Evolutionary conservation across 352 stramenopile species (phyloP).

Genomic region (Globisporangium emineosum): DNA sequence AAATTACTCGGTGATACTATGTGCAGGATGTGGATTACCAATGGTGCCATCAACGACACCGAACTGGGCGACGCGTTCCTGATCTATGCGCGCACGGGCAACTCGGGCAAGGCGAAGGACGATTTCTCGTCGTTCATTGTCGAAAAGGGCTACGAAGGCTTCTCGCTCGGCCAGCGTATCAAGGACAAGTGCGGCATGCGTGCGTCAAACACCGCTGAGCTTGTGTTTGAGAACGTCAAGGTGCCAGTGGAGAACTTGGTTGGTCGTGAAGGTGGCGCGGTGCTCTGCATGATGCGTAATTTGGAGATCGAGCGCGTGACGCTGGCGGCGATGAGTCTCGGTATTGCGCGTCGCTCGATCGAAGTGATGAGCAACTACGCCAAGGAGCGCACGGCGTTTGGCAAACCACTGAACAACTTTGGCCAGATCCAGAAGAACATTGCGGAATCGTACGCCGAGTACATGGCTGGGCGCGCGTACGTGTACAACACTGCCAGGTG

Average conservation of each 20-base stretch:
- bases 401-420: slow-evolving; percentile 88
- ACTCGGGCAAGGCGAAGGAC: slow-evolving; percentile 71
- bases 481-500: slow-evolving; percentile 94
- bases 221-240: slow-evolving; percentile 98
- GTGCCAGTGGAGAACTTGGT: slow-evolving; percentile 94
- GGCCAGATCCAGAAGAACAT: slow-evolving; percentile 97
- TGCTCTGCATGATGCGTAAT: slow-evolving; percentile 95
- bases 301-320: slow-evolving; percentile 98
- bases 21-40: slow-evolving; percentile 99
- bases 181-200: slow-evolving; percentile 98
- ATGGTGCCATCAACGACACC: slow-evolving; percentile 94
- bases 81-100: slow-evolving; percentile 96
- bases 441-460: slow-evolving; percentile 98
- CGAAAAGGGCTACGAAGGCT: slow-evolving; percentile 96
- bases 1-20: neutral
- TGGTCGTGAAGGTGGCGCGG: slow-evolving; percentile 63
- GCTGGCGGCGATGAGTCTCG: slow-evolving; percentile 95
- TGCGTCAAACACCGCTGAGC: slow-evolving; percentile 96
- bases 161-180: slow-evolving; percentile 97
- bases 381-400: slow-evolving; percentile 95
- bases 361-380: slow-evolving; percentile 96
- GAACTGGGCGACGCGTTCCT: slow-evolving; percentile 97
- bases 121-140: slow-evolving; percentile 98
- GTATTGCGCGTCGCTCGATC: slow-evolving; percentile 95
- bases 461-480: slow-evolving; percentile 95